phyloP scores from a whole-genome alignment of 2,329 filamentous ascomycete genomes.

The Scytalidium sp. region DNA sequence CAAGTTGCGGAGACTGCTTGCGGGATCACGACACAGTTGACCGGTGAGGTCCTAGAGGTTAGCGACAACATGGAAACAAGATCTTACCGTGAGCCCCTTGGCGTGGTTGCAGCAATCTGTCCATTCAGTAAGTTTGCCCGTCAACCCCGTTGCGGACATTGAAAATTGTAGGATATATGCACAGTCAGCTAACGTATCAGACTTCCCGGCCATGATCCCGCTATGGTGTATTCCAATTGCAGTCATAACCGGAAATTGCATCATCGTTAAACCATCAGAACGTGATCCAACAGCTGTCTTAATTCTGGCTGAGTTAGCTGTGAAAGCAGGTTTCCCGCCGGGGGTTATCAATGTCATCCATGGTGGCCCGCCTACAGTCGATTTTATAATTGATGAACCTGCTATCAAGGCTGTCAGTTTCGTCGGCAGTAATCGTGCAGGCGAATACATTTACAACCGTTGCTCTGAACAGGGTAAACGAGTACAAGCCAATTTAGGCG shows the following conservation, averaged over 20 bases:
- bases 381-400: constrained; percentile 79
- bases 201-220: constrained; percentile 86
- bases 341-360: constrained; percentile 79
- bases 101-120: constrained; percentile 76
- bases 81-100: constrained; percentile 73
- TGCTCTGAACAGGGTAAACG: constrained; percentile 79
- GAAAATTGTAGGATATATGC: not conserved
- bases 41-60: constrained; percentile 77
- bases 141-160: not conserved
- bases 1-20: constrained; percentile 84
- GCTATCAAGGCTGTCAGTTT: constrained; percentile 80
- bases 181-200: constrained; percentile 33
- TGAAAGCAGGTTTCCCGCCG: constrained; percentile 74
- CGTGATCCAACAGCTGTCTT: constrained; percentile 76
- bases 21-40: constrained; percentile 72
- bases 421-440: constrained; percentile 79
- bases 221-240: constrained; percentile 81
- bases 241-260: constrained; percentile 74
- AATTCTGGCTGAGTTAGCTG: constrained; percentile 74
- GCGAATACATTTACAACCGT: constrained; percentile 76
- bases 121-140: constrained; percentile 71
- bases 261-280: constrained; percentile 79
- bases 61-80: constrained; percentile 84
- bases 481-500: constrained; percentile 78
- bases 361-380: constrained; percentile 71